Conservation (phyloP, 1,284 basidiomycete species). For the Lentinula novae-zelandiae region DNA sequence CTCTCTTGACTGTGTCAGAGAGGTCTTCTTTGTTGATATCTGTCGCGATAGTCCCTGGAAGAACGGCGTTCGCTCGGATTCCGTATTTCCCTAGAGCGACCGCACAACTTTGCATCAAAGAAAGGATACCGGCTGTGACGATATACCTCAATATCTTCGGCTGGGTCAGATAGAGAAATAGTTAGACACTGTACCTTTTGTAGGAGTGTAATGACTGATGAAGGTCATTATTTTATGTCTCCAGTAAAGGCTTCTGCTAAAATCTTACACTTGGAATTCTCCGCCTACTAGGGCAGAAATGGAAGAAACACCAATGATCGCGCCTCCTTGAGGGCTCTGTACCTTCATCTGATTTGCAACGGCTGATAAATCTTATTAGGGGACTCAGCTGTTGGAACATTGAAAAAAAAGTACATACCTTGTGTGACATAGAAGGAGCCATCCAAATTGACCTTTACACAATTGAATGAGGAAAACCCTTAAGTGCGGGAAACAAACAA, state of each 20-base stretch:
- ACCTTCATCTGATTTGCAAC: conserved; percentile 76
- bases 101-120: conserved; percentile 81
- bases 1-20: conserved; percentile 54
- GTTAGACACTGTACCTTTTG: conserved; percentile 37
- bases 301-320: conserved; percentile 73
- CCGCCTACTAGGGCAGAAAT: conserved; percentile 81
- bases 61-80: conserved; percentile 68
- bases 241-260: background rate
- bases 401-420: conserved; percentile 31
- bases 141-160: background rate
- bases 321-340: conserved; percentile 68
- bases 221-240: conserved; percentile 1
- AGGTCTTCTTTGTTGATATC: conserved; percentile 80
- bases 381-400: background rate
- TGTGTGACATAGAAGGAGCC: conserved; percentile 78
- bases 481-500: background rate
- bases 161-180: background rate
- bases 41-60: conserved; percentile 70
- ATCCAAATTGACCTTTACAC: conserved; percentile 56
- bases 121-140: conserved; percentile 60
- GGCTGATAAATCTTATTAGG: conserved; percentile 34
- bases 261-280: conserved; percentile 58
- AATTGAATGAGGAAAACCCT: background rate
- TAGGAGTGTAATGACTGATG: conserved; percentile 72
- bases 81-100: conserved; percentile 74